Evolutionary conservation across 2,329 filamentous ascomycete species (phyloP).

Genomic region (Exophiala xenobiotica): DNA sequence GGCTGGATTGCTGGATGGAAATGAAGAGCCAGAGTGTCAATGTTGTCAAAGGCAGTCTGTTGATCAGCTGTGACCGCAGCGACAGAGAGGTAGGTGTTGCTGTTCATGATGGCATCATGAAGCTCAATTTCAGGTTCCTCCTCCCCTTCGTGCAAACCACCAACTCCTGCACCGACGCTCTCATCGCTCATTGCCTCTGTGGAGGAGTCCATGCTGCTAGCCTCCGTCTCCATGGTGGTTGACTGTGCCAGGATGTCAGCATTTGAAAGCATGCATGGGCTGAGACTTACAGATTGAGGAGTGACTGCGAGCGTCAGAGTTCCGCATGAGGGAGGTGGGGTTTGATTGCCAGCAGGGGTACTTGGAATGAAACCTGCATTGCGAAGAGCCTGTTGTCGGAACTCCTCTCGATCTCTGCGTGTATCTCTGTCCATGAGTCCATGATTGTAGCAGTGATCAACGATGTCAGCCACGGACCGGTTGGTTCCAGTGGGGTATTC

Average conservation of each 20-base stretch:
- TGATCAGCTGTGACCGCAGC: slow-evolving; percentile 27
- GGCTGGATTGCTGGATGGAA: slow-evolving; percentile 30
- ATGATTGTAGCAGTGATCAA: slow-evolving; percentile 35
- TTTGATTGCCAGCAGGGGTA: neutral
- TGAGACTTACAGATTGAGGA: slow-evolving; percentile 12
- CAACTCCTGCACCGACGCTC: neutral
- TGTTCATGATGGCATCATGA: slow-evolving; percentile 6
- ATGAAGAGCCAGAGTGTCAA: slow-evolving; percentile 27
- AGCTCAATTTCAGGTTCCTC: neutral
- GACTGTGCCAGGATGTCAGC: neutral
- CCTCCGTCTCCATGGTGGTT: neutral
- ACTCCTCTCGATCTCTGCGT: neutral
- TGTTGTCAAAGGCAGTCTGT: slow-evolving; percentile 24
- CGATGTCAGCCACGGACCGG: slow-evolving; percentile 36
- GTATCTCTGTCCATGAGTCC: slow-evolving; percentile 19
- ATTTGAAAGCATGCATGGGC: neutral
- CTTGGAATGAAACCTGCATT: neutral
- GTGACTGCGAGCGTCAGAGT: slow-evolving; percentile 1
- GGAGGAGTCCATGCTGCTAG: neutral
- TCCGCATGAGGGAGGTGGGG: slow-evolving; percentile 7
- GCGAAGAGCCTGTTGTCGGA: neutral
- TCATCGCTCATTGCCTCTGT: neutral
- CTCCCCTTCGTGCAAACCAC: neutral
- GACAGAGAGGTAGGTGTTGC: slow-evolving; percentile 22
- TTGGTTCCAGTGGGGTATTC: slow-evolving; percentile 34